Conservation (phyloP, 2,329 filamentous ascomycete species). For the Lecanoromycetidae sp. region DNA sequence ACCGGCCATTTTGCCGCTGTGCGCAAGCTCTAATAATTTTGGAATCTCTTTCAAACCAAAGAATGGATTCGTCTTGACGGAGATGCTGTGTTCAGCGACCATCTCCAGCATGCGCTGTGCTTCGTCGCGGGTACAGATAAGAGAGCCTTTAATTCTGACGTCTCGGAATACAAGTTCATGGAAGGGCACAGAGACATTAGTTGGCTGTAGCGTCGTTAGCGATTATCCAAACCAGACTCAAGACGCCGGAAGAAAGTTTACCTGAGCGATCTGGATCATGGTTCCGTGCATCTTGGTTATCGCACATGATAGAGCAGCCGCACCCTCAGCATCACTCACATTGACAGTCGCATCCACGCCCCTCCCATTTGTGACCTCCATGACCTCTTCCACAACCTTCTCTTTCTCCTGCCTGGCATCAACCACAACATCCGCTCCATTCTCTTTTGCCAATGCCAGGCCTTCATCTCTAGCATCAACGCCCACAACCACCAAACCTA, state of each 20-base stretch:
- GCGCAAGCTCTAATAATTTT: conserved; percentile 38
- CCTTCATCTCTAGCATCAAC: conserved; percentile 45
- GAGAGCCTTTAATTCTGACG: conserved; percentile 37
- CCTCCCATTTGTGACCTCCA: conserved; percentile 34
- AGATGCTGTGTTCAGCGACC: conserved; percentile 36
- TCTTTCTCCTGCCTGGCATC: conserved; percentile 38
- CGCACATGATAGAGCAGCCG: conserved; percentile 41
- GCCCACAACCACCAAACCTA: conserved; percentile 41
- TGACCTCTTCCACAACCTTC: conserved; percentile 34
- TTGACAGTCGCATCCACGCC: conserved; percentile 44
- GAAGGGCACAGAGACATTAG: conserved; percentile 29
- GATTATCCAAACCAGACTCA: conserved; percentile 23
- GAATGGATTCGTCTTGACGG: conserved; percentile 41
- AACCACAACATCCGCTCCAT: conserved; percentile 38
- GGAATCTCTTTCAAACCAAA: conserved; percentile 41
- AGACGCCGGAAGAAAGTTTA: conserved; percentile 26
- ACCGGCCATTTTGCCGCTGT: conserved; percentile 42
- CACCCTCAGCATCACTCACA: conserved; percentile 39
- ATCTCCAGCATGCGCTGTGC: conserved; percentile 37
- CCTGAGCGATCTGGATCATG: conserved; percentile 48
- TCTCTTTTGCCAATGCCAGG: conserved; percentile 35
- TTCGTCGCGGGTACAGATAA: conserved; percentile 34
- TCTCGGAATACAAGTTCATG: conserved; percentile 43
- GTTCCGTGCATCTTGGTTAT: conserved; percentile 48
- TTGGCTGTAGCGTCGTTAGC: conserved; percentile 27